Percentiles rank a stretch among this genome's conserved stretches.
Evolutionary conservation across 1,284 basidiomycete species (phyloP).

Genomic region (Dichomitus squalens): DNA sequence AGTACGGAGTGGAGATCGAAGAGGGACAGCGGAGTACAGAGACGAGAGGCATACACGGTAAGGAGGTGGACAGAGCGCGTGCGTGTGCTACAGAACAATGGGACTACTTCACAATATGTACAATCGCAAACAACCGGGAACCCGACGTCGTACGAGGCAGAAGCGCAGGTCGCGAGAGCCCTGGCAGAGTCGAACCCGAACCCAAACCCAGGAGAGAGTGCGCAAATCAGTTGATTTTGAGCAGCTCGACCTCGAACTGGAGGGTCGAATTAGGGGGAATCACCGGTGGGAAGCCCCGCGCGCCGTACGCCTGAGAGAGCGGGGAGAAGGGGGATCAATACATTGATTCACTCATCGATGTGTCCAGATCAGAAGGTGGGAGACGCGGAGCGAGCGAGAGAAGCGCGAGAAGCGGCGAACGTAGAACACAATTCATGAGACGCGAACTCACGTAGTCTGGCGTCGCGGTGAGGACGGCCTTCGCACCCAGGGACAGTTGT

Average conservation of each 20-base stretch:
- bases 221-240: constrained; percentile 60
- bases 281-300: constrained; percentile 76
- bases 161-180: constrained; percentile 2
- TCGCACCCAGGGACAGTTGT: constrained; percentile 77
- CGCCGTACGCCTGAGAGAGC: constrained; percentile 61
- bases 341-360: not conserved
- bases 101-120: constrained; percentile 28
- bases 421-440: constrained; percentile 1
- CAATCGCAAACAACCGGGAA: constrained; percentile 17
- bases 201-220: constrained; percentile 1
- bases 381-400: not conserved
- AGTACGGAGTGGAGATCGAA: not conserved
- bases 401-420: not conserved
- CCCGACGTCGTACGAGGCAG: constrained; percentile 8
- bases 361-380: constrained; percentile 4
- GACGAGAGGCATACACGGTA: constrained; percentile 1
- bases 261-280: constrained; percentile 81
- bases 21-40: constrained; percentile 1
- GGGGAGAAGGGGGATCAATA: constrained; percentile 5
- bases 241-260: constrained; percentile 80
- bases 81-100: constrained; percentile 28
- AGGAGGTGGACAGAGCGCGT: constrained; percentile 7
- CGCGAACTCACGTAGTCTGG: constrained; percentile 64
- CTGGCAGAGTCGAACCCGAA: not conserved
- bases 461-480: constrained; percentile 68